These are phyloP conservation scores for Exophiala viscosa DNA, from an alignment of 2,329 filamentous ascomycete genomes.

Conservation along the genomic window DNA sequence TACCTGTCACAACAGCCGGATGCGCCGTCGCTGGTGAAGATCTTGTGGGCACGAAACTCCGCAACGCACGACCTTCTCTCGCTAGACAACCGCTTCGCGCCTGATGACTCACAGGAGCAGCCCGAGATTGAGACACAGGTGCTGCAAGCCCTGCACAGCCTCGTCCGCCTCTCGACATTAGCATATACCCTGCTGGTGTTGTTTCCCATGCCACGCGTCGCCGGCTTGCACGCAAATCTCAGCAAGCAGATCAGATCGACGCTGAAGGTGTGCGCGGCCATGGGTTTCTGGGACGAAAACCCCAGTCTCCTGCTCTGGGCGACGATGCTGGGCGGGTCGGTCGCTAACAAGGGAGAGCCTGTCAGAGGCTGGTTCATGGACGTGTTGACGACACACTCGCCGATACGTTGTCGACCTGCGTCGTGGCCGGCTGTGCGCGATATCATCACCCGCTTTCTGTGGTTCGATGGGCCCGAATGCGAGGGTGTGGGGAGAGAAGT, in stretches of 20 bases:
- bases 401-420: neutral
- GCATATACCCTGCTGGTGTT: conserved; percentile 1
- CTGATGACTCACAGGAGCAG: neutral
- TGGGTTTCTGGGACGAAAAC: neutral
- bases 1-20: neutral
- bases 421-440: neutral
- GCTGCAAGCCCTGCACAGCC: neutral
- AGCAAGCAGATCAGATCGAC: neutral
- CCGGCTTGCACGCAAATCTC: neutral
- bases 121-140: neutral
- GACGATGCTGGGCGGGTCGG: neutral
- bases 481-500: neutral
- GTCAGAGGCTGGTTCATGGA: neutral
- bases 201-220: neutral
- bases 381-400: neutral
- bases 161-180: neutral
- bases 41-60: conserved; percentile 1
- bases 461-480: conserved; percentile 1
- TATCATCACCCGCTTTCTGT: neutral
- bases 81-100: neutral
- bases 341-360: neutral
- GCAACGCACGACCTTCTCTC: conserved; percentile 3
- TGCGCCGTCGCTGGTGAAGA: conserved; percentile 6
- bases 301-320: neutral
- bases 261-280: neutral